Evolutionary conservation across 139 green algal species (phyloP), one percentile per base, ranked within the genome.

Genomic region (Micractinium conductrix): DNA sequence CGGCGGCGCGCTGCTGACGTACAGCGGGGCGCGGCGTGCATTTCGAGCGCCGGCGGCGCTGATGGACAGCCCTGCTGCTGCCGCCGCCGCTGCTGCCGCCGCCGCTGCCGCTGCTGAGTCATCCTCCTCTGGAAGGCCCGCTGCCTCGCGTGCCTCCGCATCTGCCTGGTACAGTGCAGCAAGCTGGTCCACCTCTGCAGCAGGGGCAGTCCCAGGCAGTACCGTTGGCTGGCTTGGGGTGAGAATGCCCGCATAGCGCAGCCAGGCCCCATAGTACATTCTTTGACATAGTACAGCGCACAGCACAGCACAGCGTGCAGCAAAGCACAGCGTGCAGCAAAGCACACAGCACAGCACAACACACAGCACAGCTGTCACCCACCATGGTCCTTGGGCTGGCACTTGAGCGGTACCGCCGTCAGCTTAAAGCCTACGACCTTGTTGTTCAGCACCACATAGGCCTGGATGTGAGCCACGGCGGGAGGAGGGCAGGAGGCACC

Each of bases 381-480:
- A n/a, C 75, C 75, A 50, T 50, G 6, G 35, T 81, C 53, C 35
- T 38, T 44, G 26, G 75, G 75, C 75, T 50, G 21, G 17, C 58
- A 38, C 9, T 28, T 69, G 22, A 81, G 75, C 75, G 70, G 35
- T 7, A 55, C 30, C 44, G 55, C 58, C 4, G 75, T 38, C 33
- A 81, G 35, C 50, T 37, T 60, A 35, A 35, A 71, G 75, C 65
- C 44, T 35, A 70, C 53, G 28, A 69, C 58, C 35, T 50, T 69
- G 30, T 81, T 53, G 75, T 22, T 50, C 21, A 81, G 75, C 50
- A 81, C 53, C 75, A 81, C 16, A n/a, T 48, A 81, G 53, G 53
- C 75, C 75, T 81, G 75, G 12, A 58, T 24, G 48, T 58, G 48
- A 58, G 16, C 10, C 48, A 58, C 12, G 48, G 48, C 10, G 10